Evolutionary conservation across 768 basidiomycete genomes (phyloP).

Genomic region (Rhizopogon sp.): DNA sequence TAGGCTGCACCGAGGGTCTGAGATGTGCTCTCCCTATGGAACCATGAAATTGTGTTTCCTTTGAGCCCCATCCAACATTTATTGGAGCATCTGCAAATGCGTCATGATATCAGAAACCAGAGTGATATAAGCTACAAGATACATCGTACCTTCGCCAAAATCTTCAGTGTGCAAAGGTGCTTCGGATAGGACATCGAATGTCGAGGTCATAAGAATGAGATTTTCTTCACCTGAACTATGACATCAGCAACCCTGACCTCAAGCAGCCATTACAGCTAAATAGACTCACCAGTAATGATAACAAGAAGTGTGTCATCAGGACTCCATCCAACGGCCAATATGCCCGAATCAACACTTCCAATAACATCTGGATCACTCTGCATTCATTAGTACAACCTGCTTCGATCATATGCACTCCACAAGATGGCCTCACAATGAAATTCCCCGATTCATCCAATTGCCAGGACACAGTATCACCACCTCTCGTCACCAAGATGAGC

Average conservation of each 20-base stretch:
- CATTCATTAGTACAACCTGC: background rate
- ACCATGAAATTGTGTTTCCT: slow-evolving; percentile 96
- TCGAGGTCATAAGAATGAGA: slow-evolving; percentile 82
- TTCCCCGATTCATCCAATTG: slow-evolving; percentile 43
- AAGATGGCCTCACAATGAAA: slow-evolving; percentile 33
- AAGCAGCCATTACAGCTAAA: background rate
- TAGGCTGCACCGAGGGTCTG: slow-evolving; percentile 47
- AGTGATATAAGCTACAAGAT: background rate
- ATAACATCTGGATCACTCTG: slow-evolving; percentile 57
- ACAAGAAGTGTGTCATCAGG: slow-evolving; percentile 88
- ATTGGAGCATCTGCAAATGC: slow-evolving; percentile 68
- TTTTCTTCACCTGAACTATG: slow-evolving; percentile 57
- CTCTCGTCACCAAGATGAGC: slow-evolving; percentile 61
- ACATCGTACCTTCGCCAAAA: slow-evolving; percentile 70
- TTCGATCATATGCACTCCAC: background rate
- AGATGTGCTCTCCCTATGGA: slow-evolving; percentile 74
- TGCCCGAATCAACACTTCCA: slow-evolving; percentile 82
- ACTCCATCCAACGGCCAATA: slow-evolving; percentile 81
- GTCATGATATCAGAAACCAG: slow-evolving; percentile 5
- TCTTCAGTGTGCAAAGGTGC: slow-evolving; percentile 62
- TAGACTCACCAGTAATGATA: slow-evolving; percentile 64
- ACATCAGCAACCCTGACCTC: background rate
- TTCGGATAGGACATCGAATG: slow-evolving; percentile 87
- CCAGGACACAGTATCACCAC: slow-evolving; percentile 80
- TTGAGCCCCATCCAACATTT: slow-evolving; percentile 97